Evolutionary conservation across 2,329 filamentous ascomycete species (phyloP).

Genomic region (Trichothecium roseum): DNA sequence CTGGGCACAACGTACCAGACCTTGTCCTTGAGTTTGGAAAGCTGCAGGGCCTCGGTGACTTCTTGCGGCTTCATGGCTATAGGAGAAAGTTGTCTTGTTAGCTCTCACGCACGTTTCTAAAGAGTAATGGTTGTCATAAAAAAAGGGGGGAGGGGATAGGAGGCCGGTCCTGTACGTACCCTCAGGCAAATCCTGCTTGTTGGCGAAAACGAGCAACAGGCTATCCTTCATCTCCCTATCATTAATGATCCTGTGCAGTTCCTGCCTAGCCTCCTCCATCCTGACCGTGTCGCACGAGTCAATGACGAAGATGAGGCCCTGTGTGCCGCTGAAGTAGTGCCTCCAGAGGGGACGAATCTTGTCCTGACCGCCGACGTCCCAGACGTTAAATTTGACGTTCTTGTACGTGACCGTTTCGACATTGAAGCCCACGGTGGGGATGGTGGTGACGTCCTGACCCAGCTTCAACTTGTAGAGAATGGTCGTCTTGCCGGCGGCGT

Average conservation of each 20-base stretch:
- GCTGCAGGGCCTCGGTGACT: conserved; percentile 66
- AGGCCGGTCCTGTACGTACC: no score
- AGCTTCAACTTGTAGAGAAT: conserved; percentile 99
- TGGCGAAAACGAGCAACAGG: conserved; percentile 88
- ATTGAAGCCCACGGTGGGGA: conserved; percentile 98
- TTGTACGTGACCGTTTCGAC: conserved; percentile 98
- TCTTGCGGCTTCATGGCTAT: conserved; percentile 70
- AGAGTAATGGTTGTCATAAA: no score
- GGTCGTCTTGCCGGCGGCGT: conserved; percentile 97
- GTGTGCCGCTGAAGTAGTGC: conserved; percentile 93
- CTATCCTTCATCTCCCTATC: conserved; percentile 97
- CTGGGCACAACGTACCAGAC: conserved; percentile 79
- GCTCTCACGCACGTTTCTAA: no score
- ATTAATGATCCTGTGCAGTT: conserved; percentile 94
- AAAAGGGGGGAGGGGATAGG: not conserved
- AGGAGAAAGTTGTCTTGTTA: no score
- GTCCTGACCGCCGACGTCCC: conserved; percentile 98
- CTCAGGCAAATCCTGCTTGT: conserved; percentile 92
- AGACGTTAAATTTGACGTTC: conserved; percentile 99
- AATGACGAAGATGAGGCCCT: conserved; percentile 97
- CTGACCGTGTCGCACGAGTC: conserved; percentile 87
- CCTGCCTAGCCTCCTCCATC: conserved; percentile 86
- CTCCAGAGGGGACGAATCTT: conserved; percentile 97
- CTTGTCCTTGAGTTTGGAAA: conserved; percentile 70
- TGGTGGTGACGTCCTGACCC: conserved; percentile 95